Evolutionary conservation across 2,329 filamentous ascomycete species (phyloP).

Genomic region (Verticillium dahliae): DNA sequence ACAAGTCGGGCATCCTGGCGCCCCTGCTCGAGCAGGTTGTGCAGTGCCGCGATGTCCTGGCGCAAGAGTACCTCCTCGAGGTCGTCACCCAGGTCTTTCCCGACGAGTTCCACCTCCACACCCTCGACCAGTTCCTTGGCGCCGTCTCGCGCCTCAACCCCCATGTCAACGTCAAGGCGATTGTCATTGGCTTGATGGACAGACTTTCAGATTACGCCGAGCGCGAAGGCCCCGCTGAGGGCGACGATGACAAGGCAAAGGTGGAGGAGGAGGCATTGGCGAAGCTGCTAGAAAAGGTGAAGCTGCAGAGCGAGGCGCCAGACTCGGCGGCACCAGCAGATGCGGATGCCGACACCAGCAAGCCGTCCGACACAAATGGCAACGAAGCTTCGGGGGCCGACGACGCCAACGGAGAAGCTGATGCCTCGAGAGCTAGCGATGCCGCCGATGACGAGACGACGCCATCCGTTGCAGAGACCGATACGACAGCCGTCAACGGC

Average conservation of each 20-base stretch:
- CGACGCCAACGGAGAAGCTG: slow-evolving; percentile 13
- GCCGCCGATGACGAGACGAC: slow-evolving; percentile 23
- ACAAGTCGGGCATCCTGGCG: slow-evolving; percentile 83
- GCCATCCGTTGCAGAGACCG: slow-evolving; percentile 37
- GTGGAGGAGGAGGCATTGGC: slow-evolving; percentile 78
- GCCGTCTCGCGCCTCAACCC: slow-evolving; percentile 91
- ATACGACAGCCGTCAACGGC: slow-evolving; percentile 41
- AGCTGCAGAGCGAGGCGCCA: slow-evolving; percentile 39
- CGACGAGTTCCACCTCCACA: slow-evolving; percentile 96
- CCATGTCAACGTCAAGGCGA: slow-evolving; percentile 95
- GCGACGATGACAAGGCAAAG: slow-evolving; percentile 65
- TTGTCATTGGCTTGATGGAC: slow-evolving; percentile 97
- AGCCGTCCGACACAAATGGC: slow-evolving; percentile 24
- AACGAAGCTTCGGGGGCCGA: slow-evolving; percentile 20
- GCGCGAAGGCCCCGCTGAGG: slow-evolving; percentile 69
- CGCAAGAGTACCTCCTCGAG: slow-evolving; percentile 95
- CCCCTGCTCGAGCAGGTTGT: slow-evolving; percentile 94
- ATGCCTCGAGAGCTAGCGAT: slow-evolving; percentile 18
- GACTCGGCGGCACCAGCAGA: slow-evolving; percentile 10
- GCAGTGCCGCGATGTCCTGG: slow-evolving; percentile 92
- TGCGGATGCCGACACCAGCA: slow-evolving; percentile 17
- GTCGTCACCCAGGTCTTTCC: slow-evolving; percentile 99
- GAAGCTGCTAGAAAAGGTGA: slow-evolving; percentile 71
- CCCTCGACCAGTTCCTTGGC: slow-evolving; percentile 87
- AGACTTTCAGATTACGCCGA: slow-evolving; percentile 91